A percentile compares a stretch with the other conserved stretches of the same genome.
Evolutionary conservation across 1,284 basidiomycete genomes (phyloP).

Genomic region (Ceratobasidium sp.): DNA sequence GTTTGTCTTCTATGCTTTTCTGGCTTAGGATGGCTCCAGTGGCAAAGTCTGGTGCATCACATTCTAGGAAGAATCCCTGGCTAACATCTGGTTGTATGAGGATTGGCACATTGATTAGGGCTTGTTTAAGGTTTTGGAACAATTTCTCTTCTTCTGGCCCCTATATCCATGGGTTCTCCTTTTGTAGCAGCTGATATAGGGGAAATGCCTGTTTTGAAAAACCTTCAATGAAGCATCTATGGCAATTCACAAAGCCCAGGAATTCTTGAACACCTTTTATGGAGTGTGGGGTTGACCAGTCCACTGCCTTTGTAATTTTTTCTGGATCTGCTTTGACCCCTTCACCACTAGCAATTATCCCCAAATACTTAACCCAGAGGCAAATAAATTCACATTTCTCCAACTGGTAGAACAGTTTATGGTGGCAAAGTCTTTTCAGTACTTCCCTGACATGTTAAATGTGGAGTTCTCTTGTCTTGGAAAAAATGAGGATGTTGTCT

Average conservation of each 20-base stretch:
- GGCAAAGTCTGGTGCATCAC: slow-evolving; percentile 23
- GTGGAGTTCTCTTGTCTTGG: slow-evolving; percentile 26
- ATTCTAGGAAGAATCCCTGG: slow-evolving; percentile 14
- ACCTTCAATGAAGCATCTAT: slow-evolving; percentile 48
- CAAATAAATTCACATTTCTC: slow-evolving; percentile 47
- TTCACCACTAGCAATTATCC: neutral
- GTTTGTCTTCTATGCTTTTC: neutral
- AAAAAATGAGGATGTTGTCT: slow-evolving; percentile 41
- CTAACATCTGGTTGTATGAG: neutral
- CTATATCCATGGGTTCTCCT: neutral
- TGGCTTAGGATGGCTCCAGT: slow-evolving; percentile 25
- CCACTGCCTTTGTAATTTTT: neutral
- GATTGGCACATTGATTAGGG: neutral
- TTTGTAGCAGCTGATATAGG: slow-evolving; percentile 38
- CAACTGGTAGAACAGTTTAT: slow-evolving; percentile 41
- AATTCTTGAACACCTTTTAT: slow-evolving; percentile 14
- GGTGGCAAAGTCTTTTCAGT: slow-evolving; percentile 27
- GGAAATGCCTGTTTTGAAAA: slow-evolving; percentile 45
- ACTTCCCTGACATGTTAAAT: slow-evolving; percentile 23
- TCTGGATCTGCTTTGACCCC: slow-evolving; percentile 6
- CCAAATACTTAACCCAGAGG: slow-evolving; percentile 44
- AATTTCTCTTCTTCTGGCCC: neutral
- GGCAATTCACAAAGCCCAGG: slow-evolving; percentile 43
- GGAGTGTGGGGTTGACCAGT: slow-evolving; percentile 13
- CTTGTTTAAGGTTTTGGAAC: neutral